phyloP scores from a whole-genome alignment of 2,329 filamentous ascomycete genomes.

The Cryphonectria naterciae region DNA sequence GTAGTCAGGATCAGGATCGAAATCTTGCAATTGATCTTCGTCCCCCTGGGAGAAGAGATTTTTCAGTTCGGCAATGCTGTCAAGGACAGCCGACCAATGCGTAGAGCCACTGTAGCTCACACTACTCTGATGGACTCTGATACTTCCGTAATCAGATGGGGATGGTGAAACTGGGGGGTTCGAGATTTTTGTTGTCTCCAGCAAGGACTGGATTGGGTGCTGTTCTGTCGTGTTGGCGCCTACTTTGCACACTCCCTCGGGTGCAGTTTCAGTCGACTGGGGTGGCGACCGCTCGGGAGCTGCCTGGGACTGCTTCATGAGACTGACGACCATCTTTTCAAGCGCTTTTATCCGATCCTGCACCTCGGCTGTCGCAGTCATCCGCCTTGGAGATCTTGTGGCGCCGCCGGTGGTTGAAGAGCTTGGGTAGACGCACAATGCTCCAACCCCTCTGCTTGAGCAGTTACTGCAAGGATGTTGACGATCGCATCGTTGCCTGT shows the following conservation, averaged over 20 bases:
- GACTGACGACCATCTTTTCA: conserved; percentile 36
- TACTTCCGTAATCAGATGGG: conserved; percentile 38
- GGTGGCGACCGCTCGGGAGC: neutral
- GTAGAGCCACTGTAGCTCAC: conserved; percentile 40
- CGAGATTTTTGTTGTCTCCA: neutral
- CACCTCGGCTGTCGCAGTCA: conserved; percentile 6
- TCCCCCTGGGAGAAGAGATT: conserved; percentile 37
- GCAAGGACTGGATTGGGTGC: neutral
- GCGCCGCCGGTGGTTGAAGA: neutral
- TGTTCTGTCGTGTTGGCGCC: neutral
- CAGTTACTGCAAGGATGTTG: conserved; percentile 34
- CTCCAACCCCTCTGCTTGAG: conserved; percentile 26
- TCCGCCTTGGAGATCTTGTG: neutral
- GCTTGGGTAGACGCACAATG: conserved; percentile 32
- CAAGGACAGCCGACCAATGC: conserved; percentile 48
- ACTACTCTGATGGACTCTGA: conserved; percentile 35
- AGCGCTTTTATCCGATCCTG: conserved; percentile 37
- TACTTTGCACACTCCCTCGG: neutral
- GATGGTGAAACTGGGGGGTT: conserved; percentile 1
- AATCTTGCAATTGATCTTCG: conserved; percentile 31
- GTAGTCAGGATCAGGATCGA: neutral
- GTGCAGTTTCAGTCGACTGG: conserved; percentile 7
- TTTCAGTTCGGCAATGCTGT: conserved; percentile 46
- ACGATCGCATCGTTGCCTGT: conserved; percentile 35
- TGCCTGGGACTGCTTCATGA: conserved; percentile 34